These are phyloP conservation scores for Alternaria conjuncta DNA, from an alignment of 2,329 filamentous ascomycete species.

Conservation along the genomic window DNA sequence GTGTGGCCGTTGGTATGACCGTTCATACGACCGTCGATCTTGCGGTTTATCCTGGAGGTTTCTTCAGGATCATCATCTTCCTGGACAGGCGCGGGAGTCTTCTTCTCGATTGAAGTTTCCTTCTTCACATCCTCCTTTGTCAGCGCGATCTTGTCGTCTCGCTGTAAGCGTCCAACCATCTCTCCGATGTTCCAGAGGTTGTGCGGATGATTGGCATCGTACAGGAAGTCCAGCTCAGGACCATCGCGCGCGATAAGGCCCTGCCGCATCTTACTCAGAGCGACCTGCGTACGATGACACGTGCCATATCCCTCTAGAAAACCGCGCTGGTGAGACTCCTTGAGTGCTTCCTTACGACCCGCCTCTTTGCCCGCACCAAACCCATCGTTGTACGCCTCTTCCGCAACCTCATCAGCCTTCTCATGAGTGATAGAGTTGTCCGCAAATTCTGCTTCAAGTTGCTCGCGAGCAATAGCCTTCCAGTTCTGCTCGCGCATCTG, in stretches of 20 bases:
- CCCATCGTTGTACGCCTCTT: conserved; percentile 19
- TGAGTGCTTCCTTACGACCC: not conserved
- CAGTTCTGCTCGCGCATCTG: conserved; percentile 28
- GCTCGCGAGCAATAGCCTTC: conserved; percentile 11
- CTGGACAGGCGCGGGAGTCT: too few relatives aligned
- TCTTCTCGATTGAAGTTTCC: too few relatives aligned
- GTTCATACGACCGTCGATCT: not conserved
- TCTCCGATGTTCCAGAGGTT: conserved; percentile 6
- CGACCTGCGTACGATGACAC: conserved; percentile 13
- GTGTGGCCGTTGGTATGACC: not conserved
- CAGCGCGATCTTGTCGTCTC: too few relatives aligned
- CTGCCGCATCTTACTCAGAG: conserved; percentile 17
- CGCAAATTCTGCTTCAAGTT: conserved; percentile 12
- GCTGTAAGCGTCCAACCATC: too few relatives aligned
- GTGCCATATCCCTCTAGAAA: conserved; percentile 31
- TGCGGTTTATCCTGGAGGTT: too few relatives aligned
- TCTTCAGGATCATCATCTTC: not conserved
- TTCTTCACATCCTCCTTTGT: too few relatives aligned
- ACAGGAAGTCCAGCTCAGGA: conserved; percentile 26
- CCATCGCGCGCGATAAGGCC: conserved; percentile 23
- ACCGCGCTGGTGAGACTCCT: not conserved
- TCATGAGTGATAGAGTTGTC: not conserved
- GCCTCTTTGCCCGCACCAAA: conserved; percentile 6
- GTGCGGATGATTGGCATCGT: conserved; percentile 20
- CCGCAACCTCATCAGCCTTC: conserved; percentile 1